phyloP scores from a whole-genome alignment of 2,329 filamentous ascomycete genomes.

The Microcyclospora tardicrescens region DNA sequence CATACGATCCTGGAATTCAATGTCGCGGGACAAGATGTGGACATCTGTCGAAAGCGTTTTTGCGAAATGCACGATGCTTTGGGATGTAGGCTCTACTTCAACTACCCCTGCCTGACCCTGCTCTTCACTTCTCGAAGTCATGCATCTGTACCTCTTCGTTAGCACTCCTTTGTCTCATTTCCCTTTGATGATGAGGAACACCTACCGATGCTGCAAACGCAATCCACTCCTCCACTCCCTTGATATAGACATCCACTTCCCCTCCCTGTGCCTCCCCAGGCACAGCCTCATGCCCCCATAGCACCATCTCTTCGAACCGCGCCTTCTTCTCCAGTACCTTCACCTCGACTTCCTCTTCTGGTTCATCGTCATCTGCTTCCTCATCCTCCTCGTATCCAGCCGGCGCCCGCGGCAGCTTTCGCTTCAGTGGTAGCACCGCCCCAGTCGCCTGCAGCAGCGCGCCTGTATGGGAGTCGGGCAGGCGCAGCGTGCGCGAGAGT shows the following conservation, averaged over 20 bases:
- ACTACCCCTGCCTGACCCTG: not conserved
- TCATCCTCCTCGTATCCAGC: slow-evolving; percentile 17
- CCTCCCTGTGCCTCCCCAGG: slow-evolving; percentile 38
- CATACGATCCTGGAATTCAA: not conserved
- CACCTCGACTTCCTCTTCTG: slow-evolving; percentile 37
- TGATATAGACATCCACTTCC: slow-evolving; percentile 53
- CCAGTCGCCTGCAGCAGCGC: slow-evolving; percentile 16
- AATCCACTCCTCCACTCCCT: slow-evolving; percentile 71
- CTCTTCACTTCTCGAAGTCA: slow-evolving; percentile 1
- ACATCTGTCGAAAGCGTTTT: not conserved
- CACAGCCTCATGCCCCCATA: slow-evolving; percentile 71
- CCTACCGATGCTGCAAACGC: slow-evolving; percentile 55
- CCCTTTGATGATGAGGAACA: slow-evolving; percentile 1
- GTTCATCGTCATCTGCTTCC: slow-evolving; percentile 29
- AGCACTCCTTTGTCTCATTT: not conserved
- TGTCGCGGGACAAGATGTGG: no score
- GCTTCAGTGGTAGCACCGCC: slow-evolving; percentile 4
- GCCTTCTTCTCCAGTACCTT: slow-evolving; percentile 49
- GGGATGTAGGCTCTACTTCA: no score
- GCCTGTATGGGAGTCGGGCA: slow-evolving; percentile 59
- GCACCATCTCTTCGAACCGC: slow-evolving; percentile 58
- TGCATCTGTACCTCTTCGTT: slow-evolving; percentile 6
- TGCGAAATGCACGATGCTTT: no score
- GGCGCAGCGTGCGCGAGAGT: slow-evolving; percentile 48
- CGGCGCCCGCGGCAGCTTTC: not conserved